A percentile compares a stretch with the other conserved stretches of the same genome.
Evolutionary conservation across 176 grass and related monocot genomes (phyloP).

Genomic region (Oryza meridionalis): DNA sequence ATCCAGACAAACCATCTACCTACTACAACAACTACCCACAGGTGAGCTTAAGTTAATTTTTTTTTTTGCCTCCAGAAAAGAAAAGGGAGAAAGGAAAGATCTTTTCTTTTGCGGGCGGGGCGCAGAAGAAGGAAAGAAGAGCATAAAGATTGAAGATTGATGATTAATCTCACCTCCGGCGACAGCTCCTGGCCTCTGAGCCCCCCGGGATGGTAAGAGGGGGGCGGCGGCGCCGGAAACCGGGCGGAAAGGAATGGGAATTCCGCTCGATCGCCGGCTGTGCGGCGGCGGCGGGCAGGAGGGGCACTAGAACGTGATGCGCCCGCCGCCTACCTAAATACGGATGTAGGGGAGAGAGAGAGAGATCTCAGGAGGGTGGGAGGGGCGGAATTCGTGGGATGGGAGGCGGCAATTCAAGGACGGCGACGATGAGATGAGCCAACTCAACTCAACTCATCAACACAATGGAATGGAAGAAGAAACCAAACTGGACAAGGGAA

Average conservation of each 20-base stretch:
- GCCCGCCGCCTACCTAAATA: constrained; percentile 5
- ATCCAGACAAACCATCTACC: constrained; percentile 14
- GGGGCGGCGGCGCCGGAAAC: not conserved
- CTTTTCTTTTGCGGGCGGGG: not conserved
- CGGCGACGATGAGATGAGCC: not conserved
- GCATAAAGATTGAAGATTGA: too few relatives aligned
- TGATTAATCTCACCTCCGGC: constrained; percentile 27
- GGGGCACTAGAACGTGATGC: not conserved
- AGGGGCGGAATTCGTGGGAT: constrained; percentile 39
- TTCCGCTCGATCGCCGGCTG: not conserved
- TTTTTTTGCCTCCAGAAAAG: not conserved
- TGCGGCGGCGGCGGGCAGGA: constrained; percentile 9
- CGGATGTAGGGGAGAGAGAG: not conserved
- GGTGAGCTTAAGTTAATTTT: not conserved
- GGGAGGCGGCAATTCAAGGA: not conserved
- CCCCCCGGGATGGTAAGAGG: not conserved
- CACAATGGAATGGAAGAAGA: not conserved
- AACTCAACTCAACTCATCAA: not conserved
- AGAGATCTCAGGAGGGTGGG: not conserved
- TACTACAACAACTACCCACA: not conserved
- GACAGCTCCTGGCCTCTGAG: not conserved
- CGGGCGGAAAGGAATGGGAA: not conserved
- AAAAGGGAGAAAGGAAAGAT: not conserved
- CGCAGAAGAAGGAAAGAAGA: not conserved
- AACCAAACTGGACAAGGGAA: not conserved